A percentile compares a stretch with the other conserved stretches of the same genome.
phyloP scores from a whole-genome alignment of 345 rosid genomes.

The Physaria fendleri region DNA sequence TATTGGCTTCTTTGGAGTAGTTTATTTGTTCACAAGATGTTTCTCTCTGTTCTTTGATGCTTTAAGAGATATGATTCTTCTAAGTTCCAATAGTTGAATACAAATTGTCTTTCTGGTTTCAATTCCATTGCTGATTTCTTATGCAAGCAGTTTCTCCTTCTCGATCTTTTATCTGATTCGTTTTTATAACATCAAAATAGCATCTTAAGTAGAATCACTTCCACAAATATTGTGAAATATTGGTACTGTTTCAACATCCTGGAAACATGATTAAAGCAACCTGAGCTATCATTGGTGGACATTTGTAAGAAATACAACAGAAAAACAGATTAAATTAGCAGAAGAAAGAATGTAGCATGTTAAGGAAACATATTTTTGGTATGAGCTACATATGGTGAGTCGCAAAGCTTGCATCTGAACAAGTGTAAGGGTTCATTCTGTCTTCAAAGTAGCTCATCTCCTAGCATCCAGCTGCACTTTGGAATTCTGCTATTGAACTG shows the following conservation, averaged over 20 bases:
- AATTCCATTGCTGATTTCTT: not conserved
- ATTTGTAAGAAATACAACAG: not conserved
- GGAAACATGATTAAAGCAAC: constrained; percentile 20
- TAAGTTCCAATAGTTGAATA: not conserved
- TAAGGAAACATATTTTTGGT: not conserved
- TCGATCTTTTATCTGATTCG: not conserved
- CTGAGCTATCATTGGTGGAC: not conserved
- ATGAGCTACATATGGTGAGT: constrained; percentile 42
- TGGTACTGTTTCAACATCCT: not conserved
- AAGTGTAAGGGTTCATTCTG: constrained; percentile 33
- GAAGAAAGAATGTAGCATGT: constrained; percentile 9
- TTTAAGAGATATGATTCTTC: not conserved
- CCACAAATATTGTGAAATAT: not conserved
- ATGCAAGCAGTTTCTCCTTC: not conserved
- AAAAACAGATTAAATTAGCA: not conserved
- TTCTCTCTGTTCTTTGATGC: constrained; percentile 1
- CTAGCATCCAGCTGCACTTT: constrained; percentile 36
- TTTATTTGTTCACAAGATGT: constrained; percentile 11
- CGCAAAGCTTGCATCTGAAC: constrained; percentile 45
- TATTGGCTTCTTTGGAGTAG: not conserved
- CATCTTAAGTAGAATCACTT: not conserved
- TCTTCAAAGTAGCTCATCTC: constrained; percentile 50
- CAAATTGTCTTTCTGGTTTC: not conserved
- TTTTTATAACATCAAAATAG: not conserved
- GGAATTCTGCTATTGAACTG: constrained; percentile 55